These are phyloP conservation scores for Mycena leptocephala DNA, from an alignment of 768 basidiomycete genomes.

Conservation along the genomic window DNA sequence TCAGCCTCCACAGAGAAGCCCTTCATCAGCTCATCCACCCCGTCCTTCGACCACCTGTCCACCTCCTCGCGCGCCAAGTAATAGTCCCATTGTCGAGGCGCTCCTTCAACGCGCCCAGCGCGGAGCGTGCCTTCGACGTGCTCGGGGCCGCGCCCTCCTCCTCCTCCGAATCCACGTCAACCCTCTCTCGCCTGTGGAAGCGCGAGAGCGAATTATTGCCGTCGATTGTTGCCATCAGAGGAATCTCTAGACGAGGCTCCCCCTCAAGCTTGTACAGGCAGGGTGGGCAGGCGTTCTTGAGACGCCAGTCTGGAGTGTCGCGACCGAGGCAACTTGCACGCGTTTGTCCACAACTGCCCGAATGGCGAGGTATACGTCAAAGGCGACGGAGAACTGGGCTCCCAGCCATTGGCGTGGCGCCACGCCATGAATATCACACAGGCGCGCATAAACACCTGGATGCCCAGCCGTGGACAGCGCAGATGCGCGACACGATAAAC, in stretches of 20 bases:
- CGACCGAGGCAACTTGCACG: constrained; percentile 49
- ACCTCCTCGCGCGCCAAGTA: not conserved
- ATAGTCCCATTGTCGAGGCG: constrained; percentile 40
- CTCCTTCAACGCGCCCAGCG: constrained; percentile 41
- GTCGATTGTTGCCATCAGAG: constrained; percentile 44
- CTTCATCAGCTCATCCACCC: not conserved
- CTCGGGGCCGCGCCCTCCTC: too few species aligned
- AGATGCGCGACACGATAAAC: constrained; percentile 16
- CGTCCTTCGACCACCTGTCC: constrained; percentile 20
- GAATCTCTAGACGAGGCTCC: constrained; percentile 46
- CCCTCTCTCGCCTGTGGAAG: constrained; percentile 34
- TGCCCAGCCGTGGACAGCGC: constrained; percentile 36
- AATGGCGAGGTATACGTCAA: constrained; percentile 55
- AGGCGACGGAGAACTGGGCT: constrained; percentile 46
- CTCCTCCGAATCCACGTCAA: constrained; percentile 33
- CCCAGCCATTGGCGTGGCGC: constrained; percentile 3
- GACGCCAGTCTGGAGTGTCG: constrained; percentile 9
- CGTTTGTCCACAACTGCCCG: constrained; percentile 32
- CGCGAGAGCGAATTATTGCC: constrained; percentile 44
- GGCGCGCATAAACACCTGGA: constrained; percentile 38
- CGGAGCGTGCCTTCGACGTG: too few species aligned
- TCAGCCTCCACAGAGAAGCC: constrained; percentile 39
- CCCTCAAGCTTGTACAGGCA: constrained; percentile 54
- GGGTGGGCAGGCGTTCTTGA: constrained; percentile 51
- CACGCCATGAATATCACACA: constrained; percentile 36